phyloP scores from a whole-genome alignment of 257 asterid genomes.

The Pogostemon cablin region DNA sequence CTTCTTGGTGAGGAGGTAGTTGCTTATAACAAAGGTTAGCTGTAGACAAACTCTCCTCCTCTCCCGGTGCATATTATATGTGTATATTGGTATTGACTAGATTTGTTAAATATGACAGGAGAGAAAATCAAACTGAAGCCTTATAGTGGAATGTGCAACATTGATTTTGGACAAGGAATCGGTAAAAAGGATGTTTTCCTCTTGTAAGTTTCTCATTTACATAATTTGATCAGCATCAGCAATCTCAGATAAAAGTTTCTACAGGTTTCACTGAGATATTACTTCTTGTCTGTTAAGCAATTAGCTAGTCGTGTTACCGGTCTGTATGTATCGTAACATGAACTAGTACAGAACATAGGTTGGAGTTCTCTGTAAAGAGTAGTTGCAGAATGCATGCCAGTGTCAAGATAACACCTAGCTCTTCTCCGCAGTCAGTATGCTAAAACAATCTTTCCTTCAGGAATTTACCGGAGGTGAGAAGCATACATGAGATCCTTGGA shows the following conservation, averaged over 20 bases:
- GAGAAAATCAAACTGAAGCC: conserved; percentile 75
- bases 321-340: too few relatives aligned
- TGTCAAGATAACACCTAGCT: background rate
- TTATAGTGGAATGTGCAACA: conserved; percentile 86
- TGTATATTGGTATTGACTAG: conserved; percentile 15
- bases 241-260: background rate
- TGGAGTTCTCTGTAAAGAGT: background rate
- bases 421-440: background rate
- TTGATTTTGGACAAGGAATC: conserved; percentile 85
- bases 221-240: background rate
- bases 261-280: background rate
- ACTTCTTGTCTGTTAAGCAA: background rate
- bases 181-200: conserved; percentile 87
- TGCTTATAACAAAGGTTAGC: conserved; percentile 87
- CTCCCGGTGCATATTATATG: background rate
- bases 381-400: too few relatives aligned
- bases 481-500: conserved; percentile 74
- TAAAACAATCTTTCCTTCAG: conserved; percentile 42
- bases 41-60: background rate
- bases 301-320: background rate
- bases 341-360: background rate
- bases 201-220: conserved; percentile 54
- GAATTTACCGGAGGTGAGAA: conserved; percentile 91
- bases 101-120: conserved; percentile 50
- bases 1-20: conserved; percentile 96